Conservation (phyloP, 306 rosid genomes). For the Neltuma alba region DNA sequence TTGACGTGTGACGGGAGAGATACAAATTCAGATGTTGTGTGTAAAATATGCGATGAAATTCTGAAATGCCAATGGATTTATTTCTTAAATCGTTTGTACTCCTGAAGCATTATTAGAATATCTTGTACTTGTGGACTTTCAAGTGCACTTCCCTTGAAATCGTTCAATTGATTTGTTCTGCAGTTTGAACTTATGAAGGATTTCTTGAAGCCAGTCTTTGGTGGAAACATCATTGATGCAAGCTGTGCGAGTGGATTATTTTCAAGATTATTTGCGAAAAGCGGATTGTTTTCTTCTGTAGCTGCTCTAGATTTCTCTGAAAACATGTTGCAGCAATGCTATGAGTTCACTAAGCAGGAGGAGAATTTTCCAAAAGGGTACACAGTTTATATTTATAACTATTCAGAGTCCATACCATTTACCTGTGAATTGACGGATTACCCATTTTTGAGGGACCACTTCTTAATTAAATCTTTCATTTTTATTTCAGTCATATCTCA, state of each 20-base stretch:
- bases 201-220: slow-evolving; percentile 73
- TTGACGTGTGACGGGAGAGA: slow-evolving; percentile 3
- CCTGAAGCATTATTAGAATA: slow-evolving; percentile 19
- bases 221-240: slow-evolving; percentile 90
- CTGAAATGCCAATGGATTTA: slow-evolving; percentile 19
- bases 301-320: slow-evolving; percentile 95
- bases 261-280: slow-evolving; percentile 88
- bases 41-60: slow-evolving; percentile 27
- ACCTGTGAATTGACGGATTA: slow-evolving; percentile 4
- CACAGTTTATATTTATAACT: slow-evolving; percentile 30
- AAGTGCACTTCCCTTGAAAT: slow-evolving; percentile 8
- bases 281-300: slow-evolving; percentile 77
- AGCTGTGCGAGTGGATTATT: slow-evolving; percentile 94
- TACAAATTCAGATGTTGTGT: slow-evolving; percentile 11
- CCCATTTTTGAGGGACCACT: not conserved
- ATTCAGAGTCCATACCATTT: slow-evolving; percentile 22
- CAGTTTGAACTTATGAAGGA: slow-evolving; percentile 80
- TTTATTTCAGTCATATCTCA: slow-evolving; percentile 27
- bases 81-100: slow-evolving; percentile 5
- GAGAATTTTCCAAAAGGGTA: slow-evolving; percentile 83
- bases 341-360: slow-evolving; percentile 81
- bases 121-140: slow-evolving; percentile 18
- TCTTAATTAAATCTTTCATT: slow-evolving; percentile 1
- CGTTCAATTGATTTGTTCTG: slow-evolving; percentile 43
- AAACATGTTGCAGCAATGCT: slow-evolving; percentile 86